Base-by-base conservation (phyloP, 1,139 yeast species). In the Geotrichum australiense region DNA sequence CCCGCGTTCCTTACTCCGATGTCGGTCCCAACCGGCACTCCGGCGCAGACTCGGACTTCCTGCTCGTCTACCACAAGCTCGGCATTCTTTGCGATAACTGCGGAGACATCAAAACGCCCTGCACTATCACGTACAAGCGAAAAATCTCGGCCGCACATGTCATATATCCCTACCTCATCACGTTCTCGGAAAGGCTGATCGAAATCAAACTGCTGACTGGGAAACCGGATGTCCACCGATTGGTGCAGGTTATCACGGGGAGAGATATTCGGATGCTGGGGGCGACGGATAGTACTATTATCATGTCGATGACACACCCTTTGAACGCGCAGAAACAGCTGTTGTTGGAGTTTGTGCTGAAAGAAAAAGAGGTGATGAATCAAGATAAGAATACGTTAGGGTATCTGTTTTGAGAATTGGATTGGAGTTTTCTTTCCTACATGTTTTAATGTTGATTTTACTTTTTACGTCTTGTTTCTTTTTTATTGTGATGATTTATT, bases 171-270 rank as follows among this genome's bases (percentile, higher is more conserved):
- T 45, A 41, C 19, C 28, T 45, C 12, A 12, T 45, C 6, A 37
- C 44, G 2, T 45, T 45, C 25, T 45, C 47, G 2, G 38, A 42
- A 6, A 33, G 44, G 1, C 26, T 39, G 7, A 36, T 45, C 24
- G 47, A 45, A 18, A 37, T 45, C n/a, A 35, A 40, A n/a, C 21
- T 35, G 24, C 34, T 45, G 6, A 45, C 47, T 5, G 41, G 40
- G 7, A 37, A 31, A 6, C 30, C 42, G 6, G 39, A 38, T 12
- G 39, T 32, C 10, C 45, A 45, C 14, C 30, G 36, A 22, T 25
- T 45, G 27, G 47, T 45, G 11, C 47, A 45, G 15, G 45, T 45
- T 4, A 30, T 45, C 5, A 41, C 45, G 8, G 47, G 47, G 19
- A 39, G 45, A 30, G 38, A 45, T 20, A 45, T 45, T 15, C 30